These are phyloP conservation scores for Diaporthe batatas DNA, from an alignment of 2,329 filamentous ascomycete species.

Conservation along the genomic window DNA sequence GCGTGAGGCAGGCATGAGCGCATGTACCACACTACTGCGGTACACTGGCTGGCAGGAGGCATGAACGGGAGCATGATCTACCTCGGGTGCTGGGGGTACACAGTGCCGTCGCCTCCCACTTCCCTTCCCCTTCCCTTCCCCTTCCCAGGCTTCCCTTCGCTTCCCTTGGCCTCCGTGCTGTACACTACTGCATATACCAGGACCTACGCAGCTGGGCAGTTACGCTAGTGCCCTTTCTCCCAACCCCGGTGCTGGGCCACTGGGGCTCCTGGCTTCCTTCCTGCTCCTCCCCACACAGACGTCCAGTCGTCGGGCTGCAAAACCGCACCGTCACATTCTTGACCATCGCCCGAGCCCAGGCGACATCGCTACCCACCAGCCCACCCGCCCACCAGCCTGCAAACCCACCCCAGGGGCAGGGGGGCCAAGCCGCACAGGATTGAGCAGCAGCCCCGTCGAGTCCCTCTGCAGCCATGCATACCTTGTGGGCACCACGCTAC, in stretches of 20 bases:
- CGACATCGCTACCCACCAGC: constrained; percentile 16
- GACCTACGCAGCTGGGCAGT: too few species aligned
- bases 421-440: constrained; percentile 8
- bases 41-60: neutral
- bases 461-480: neutral
- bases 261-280: constrained; percentile 1
- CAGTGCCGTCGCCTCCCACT: neutral
- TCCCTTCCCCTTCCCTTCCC: too few species aligned
- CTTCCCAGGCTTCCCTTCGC: too few species aligned
- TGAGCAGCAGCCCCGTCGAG: constrained; percentile 6
- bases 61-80: constrained; percentile 17
- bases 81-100: constrained; percentile 17
- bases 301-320: constrained; percentile 33
- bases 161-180: neutral
- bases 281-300: constrained; percentile 31
- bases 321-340: constrained; percentile 29
- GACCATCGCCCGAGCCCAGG: constrained; percentile 23
- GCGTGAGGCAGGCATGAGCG: neutral
- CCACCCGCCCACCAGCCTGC: constrained; percentile 4
- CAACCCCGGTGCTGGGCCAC: constrained; percentile 17
- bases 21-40: neutral
- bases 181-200: too few species aligned
- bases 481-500: too few species aligned
- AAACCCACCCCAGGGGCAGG: neutral
- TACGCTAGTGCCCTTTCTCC: neutral